A percentile compares a stretch with the other conserved stretches of the same genome.
Conservation (phyloP, 2,329 filamentous ascomycete species). For the Rutstroemia sp. region DNA sequence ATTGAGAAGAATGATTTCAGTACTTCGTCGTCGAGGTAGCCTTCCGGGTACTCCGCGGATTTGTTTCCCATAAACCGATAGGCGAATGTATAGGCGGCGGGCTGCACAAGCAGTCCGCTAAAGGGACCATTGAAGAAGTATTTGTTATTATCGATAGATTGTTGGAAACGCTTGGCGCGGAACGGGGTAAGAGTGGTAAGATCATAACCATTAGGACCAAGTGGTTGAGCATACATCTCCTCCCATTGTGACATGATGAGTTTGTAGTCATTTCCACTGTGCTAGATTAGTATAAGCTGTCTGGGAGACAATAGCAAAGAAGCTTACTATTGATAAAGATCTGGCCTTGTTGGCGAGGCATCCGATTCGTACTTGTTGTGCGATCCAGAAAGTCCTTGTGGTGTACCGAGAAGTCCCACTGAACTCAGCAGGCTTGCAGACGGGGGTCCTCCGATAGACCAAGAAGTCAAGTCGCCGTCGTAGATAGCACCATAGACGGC, state of each 20-base stretch:
- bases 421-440: slow-evolving; percentile 23
- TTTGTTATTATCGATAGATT: slow-evolving; percentile 33
- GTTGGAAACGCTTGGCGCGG: slow-evolving; percentile 36
- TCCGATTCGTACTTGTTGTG: slow-evolving; percentile 51
- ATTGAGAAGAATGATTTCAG: slow-evolving; percentile 19
- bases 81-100: slow-evolving; percentile 26
- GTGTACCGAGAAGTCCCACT: slow-evolving; percentile 30
- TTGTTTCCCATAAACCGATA: slow-evolving; percentile 28
- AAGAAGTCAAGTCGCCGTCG: slow-evolving; percentile 42
- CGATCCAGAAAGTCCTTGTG: slow-evolving; percentile 41
- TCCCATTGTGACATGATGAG: slow-evolving; percentile 46
- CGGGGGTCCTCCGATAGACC: slow-evolving; percentile 44
- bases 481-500: slow-evolving; percentile 38
- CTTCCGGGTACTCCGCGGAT: slow-evolving; percentile 25
- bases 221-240: slow-evolving; percentile 37
- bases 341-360: slow-evolving; percentile 43
- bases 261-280: slow-evolving; percentile 40
- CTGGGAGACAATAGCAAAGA: background rate
- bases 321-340: slow-evolving; percentile 37
- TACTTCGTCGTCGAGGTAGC: slow-evolving; percentile 23
- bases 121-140: slow-evolving; percentile 47
- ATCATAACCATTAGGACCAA: slow-evolving; percentile 32
- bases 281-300: background rate
- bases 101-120: slow-evolving; percentile 35
- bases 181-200: slow-evolving; percentile 38